A percentile compares a stretch with the other conserved stretches of the same genome.
Conservation (phyloP, 2,329 filamentous ascomycete genomes). For the Botrytis fragariae region DNA sequence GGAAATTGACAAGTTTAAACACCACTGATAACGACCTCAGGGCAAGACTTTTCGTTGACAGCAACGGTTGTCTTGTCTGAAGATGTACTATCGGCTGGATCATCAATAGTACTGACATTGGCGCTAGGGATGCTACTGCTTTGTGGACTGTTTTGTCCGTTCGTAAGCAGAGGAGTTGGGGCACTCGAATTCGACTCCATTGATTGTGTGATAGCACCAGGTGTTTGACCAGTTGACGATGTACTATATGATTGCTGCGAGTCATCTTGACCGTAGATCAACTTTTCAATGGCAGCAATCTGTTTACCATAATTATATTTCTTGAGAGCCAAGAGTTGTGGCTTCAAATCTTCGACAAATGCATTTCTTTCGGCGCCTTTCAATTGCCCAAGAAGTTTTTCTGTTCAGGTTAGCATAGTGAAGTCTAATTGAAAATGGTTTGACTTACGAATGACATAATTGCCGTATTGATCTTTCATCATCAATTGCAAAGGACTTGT, state of each 20-base stretch:
- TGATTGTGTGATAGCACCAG: constrained; percentile 38
- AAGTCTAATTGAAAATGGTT: background rate
- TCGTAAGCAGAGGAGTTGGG: constrained; percentile 65
- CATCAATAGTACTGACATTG: constrained; percentile 49
- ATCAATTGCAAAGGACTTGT: constrained; percentile 69
- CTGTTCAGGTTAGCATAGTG: constrained; percentile 45
- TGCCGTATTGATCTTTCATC: constrained; percentile 89
- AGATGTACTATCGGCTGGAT: constrained; percentile 29
- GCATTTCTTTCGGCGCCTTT: constrained; percentile 56
- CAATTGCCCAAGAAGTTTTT: constrained; percentile 71
- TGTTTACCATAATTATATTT: constrained; percentile 65
- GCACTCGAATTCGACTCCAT: constrained; percentile 51
- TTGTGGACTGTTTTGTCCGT: constrained; percentile 66
- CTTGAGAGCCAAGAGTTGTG: constrained; percentile 60
- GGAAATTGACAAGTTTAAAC: constrained; percentile 24
- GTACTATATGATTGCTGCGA: constrained; percentile 24
- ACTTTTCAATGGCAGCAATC: constrained; percentile 60
- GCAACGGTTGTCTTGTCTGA: constrained; percentile 28
- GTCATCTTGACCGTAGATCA: constrained; percentile 42
- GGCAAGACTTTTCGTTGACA: constrained; percentile 27
- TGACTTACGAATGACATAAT: constrained; percentile 94
- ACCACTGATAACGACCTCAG: constrained; percentile 35
- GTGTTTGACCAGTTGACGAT: constrained; percentile 28
- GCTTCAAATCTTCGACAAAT: constrained; percentile 62
- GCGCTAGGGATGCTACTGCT: constrained; percentile 65